Evolutionary conservation across 805 yeast genomes (phyloP), one percentile per base, ranked within the genome.

Genomic region (Saccharomyces jurei): DNA sequence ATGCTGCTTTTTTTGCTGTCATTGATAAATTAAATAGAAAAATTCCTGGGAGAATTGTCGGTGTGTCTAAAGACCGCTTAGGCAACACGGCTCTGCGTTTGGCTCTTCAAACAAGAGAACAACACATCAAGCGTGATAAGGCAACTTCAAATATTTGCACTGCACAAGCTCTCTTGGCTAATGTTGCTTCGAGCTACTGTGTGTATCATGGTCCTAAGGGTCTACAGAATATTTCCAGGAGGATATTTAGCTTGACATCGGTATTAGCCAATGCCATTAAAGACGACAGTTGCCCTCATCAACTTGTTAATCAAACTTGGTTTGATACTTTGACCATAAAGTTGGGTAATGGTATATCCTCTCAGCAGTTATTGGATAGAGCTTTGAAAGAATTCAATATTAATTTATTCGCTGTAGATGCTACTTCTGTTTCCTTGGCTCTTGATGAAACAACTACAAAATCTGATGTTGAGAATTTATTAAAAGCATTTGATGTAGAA

Each of bases 61-160:
- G 99, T 67, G 83, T 88, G 46, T 84, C 96, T 44, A 89, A 88
- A 69, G 99, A 92, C 70, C 80, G 98, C 66, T 75, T 91, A 52
- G 97, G 97, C 22, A 83, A 87, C 60, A 81, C 79, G n/a, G 98
- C 97, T 2, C 78, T 86, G 57, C 82, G 99, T 70, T 78, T 94
- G 63, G 98, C 99, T 3, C 79, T 94, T 62, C 99, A 94, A 76
- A 94, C 99, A 4, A 86, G 99, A 74, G 99, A 94, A 71, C 99
- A 94, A 71, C 99, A 94, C 71, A 94, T 94, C 68, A 88, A 91
- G 71, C 82, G 99, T 71, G 99, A 94, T 70, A 91, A 88, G 74
- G 99, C 99, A 14, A 94, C 99, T 21, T 89, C 97, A 30, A 94
- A 94, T 70, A 94, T 94, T 56, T 94, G 99, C 75, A 94, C 99